Evolutionary conservation across 495 filamentous ascomycete species (phyloP).

Genomic region (Trichoderma reesei): DNA sequence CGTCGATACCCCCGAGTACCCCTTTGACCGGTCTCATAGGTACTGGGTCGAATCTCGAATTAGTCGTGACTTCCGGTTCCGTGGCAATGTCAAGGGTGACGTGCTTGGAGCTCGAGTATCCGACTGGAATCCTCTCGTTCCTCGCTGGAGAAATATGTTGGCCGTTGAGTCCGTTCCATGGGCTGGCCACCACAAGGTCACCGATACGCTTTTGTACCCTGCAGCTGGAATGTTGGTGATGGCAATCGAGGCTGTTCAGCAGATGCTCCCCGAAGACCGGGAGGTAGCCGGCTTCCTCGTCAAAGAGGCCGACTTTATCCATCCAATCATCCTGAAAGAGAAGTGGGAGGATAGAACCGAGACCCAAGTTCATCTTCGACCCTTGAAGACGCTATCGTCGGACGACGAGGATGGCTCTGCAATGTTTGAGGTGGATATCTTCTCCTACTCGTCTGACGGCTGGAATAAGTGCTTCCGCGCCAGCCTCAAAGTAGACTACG

Average conservation of each 20-base stretch:
- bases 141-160: constrained; percentile 36
- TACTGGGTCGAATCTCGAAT: constrained; percentile 34
- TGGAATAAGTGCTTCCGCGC: constrained; percentile 27
- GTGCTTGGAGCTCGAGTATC: constrained; percentile 31
- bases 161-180: constrained; percentile 35
- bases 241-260: constrained; percentile 38
- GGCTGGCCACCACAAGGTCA: constrained; percentile 37
- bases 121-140: constrained; percentile 29
- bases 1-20: constrained; percentile 24
- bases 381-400: constrained; percentile 16
- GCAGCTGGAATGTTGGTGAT: constrained; percentile 45
- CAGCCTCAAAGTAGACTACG: constrained; percentile 16
- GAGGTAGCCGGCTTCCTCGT: constrained; percentile 21
- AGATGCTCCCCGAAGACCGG: constrained; percentile 17
- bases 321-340: constrained; percentile 24
- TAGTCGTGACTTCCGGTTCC: constrained; percentile 32
- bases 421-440: constrained; percentile 18
- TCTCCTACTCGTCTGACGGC: constrained; percentile 14
- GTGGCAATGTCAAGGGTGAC: constrained; percentile 27
- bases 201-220: constrained; percentile 39
- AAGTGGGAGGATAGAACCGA: constrained; percentile 22
- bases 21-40: constrained; percentile 30
- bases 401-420: constrained; percentile 12
- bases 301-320: constrained; percentile 25
- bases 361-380: constrained; percentile 23